Conservation (phyloP, 148 eudicot genomes). For the Euryodendron excelsum region DNA sequence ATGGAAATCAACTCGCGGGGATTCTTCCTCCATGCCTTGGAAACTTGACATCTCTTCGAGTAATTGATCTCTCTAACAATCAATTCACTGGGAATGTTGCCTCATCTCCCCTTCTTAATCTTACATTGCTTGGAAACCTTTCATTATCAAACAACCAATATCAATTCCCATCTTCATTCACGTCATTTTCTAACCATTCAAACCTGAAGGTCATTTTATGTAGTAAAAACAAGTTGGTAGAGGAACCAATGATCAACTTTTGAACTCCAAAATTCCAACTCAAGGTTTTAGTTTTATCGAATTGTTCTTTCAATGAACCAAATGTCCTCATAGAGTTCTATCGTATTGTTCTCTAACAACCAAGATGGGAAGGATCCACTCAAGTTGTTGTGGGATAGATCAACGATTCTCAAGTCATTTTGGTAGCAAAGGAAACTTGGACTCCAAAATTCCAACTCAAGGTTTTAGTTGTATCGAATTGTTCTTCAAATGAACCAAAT, state of each 20-base stretch:
- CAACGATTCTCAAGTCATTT: not conserved
- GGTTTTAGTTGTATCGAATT: too few relatives aligned
- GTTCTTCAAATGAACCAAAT: not conserved
- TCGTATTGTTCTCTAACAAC: not conserved
- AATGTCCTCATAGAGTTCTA: too few relatives aligned
- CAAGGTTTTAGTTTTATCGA: not conserved
- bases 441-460: too few relatives aligned
- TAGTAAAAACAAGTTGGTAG: not conserved
- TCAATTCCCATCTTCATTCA: not conserved
- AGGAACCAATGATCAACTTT: not conserved
- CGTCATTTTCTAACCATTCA: not conserved
- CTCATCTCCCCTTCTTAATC: not conserved
- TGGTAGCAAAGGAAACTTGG: not conserved
- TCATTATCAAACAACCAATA: not conserved
- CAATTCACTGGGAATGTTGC: not conserved
- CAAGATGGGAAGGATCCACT: not conserved
- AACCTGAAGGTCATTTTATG: not conserved
- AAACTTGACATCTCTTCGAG: not conserved
- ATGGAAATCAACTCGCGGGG: not conserved
- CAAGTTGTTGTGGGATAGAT: not conserved
- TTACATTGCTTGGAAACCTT: not conserved
- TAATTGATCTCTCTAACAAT: not conserved
- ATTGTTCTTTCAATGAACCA: too few relatives aligned
- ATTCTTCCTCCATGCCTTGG: not conserved
- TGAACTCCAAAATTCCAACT: not conserved